Base-by-base conservation (phyloP, 768 basidiomycete species). In the Multifurca ochricompacta region DNA sequence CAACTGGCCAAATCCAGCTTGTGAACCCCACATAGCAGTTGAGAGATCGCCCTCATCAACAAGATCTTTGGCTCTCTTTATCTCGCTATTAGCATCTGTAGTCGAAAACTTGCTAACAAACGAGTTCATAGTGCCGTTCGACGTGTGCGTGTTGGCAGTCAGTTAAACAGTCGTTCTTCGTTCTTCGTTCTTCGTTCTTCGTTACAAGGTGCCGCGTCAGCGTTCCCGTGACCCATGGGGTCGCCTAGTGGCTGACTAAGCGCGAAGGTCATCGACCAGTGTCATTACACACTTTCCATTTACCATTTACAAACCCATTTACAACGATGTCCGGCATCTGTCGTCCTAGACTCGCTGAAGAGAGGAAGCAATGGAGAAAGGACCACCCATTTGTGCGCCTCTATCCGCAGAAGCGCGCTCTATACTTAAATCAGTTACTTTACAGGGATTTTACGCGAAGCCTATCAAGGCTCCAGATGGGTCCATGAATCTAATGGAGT, bases 321-420 rank as follows among this genome's bases (percentile, higher is more conserved):
- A 28, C 53, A 48, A 41, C 59, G 53, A 91, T 92, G 91, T 85
- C 91, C 48, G 92, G 91, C 57, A 95, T 97, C 60, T 94, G 92
- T 69, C 82, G 92, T 69, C 83, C 87, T 32, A 85, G 96, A 64
- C 77, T 99, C 14, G 81, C 92, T 27, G 96, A 98, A 71, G 96
- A 99, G 71, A 83, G 96, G 65, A 99, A 99, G 73, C 91, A 94
- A 65, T 99, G 96, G 96, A 74, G 96, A 55, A 98, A 94, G 70
- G 96, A 98, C 62, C 96, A 99, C 70, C 96, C 96, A 28, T 97
- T 95, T 64, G 96, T 97, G 70, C 72, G 91, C 79, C 40, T 56
- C 6, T 37, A 14, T 48, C 23, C n/a, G 11, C 11, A 18, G 23
- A 51, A 32, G 18, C 7, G 18, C 34, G 46, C 48, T 43, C 61